Conservation (phyloP, 2,329 filamentous ascomycete species). For the Fusarium abutilonis region DNA sequence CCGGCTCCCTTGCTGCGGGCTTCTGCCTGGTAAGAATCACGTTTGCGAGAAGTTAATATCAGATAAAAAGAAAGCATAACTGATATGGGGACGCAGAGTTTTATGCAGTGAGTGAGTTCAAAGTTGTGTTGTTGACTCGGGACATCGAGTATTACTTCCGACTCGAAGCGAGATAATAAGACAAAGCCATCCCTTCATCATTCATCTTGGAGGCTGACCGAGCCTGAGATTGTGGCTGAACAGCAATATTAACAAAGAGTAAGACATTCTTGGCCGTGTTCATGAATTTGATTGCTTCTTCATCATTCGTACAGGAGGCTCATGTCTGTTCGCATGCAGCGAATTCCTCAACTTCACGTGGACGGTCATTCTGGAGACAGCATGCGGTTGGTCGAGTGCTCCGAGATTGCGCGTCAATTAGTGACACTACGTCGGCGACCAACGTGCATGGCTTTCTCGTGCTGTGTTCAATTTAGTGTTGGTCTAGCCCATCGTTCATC, state of each 20-base stretch:
- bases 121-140: background rate
- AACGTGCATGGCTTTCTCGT: conserved; percentile 30
- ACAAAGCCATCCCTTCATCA: background rate
- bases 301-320: background rate
- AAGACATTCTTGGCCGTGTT: conserved; percentile 10
- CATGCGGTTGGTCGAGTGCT: conserved; percentile 25
- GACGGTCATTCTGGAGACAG: conserved; percentile 24
- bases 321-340: conserved; percentile 27
- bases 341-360: conserved; percentile 45
- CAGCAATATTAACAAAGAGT: background rate
- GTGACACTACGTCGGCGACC: conserved; percentile 6
- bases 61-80: conserved; percentile 21
- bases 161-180: conserved; percentile 23
- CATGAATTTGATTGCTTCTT: conserved; percentile 3
- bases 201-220: background rate
- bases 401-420: conserved; percentile 41
- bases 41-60: conserved; percentile 12
- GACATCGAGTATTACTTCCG: background rate
- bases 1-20: conserved; percentile 14
- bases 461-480: conserved; percentile 7
- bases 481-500: conserved; percentile 2
- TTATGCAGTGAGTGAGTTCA: background rate
- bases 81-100: background rate
- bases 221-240: conserved; percentile 25
- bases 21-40: conserved; percentile 23